Conservation (phyloP, 805 yeast species). For the Candida sanyiensis region DNA sequence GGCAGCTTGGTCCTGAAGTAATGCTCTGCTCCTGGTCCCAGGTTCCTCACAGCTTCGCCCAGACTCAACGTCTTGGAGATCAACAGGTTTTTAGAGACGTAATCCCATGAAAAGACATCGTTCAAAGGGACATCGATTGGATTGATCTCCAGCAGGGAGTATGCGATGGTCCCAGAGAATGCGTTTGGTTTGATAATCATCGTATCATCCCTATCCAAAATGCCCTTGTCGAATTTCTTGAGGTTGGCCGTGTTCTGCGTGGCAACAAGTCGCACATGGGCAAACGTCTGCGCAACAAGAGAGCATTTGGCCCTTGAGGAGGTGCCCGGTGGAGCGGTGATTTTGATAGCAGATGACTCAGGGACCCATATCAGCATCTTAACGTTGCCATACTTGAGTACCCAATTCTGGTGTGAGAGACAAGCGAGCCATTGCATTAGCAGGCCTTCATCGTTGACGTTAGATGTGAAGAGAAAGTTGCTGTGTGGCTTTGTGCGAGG, state of each 20-base stretch:
- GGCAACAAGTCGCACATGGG: constrained; percentile 56
- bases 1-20: constrained; percentile 36
- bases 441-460: constrained; percentile 60
- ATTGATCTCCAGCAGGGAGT: constrained; percentile 49
- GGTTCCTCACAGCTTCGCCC: constrained; percentile 38
- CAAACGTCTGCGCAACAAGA: constrained; percentile 56
- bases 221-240: constrained; percentile 16
- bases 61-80: constrained; percentile 41
- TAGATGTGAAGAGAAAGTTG: constrained; percentile 52
- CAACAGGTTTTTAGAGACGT: constrained; percentile 57
- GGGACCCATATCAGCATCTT: constrained; percentile 68
- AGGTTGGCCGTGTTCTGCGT: constrained; percentile 26
- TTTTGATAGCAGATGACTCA: constrained; percentile 52
- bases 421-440: constrained; percentile 73
- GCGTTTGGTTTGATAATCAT: constrained; percentile 26
- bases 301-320: constrained; percentile 55
- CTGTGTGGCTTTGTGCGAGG: constrained; percentile 41
- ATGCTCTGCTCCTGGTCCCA: constrained; percentile 80
- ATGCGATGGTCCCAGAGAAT: constrained; percentile 22
- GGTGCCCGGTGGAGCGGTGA: constrained; percentile 51
- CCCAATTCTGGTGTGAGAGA: constrained; percentile 65
- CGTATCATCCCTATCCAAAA: constrained; percentile 27
- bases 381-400: constrained; percentile 66
- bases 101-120: constrained; percentile 57
- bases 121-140: constrained; percentile 38